Evolutionary conservation across 441 rosid genomes (phyloP).

Genomic region (Iberis amara): DNA sequence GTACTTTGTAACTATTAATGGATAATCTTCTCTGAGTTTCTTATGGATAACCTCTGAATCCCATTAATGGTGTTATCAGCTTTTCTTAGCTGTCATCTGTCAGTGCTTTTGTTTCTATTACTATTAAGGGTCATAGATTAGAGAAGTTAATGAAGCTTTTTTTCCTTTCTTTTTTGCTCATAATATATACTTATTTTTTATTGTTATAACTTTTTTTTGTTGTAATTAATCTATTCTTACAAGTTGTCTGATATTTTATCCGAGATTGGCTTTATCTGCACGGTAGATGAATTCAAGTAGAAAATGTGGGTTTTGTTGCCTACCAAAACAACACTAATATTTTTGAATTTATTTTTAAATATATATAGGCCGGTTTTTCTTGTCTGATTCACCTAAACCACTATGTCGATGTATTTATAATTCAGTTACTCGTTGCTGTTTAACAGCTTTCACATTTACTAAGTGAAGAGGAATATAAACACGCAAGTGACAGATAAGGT

Average conservation of each 20-base stretch:
- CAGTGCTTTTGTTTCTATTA: conserved; percentile 19
- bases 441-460: conserved; percentile 20
- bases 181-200: neutral
- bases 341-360: too few relatives aligned
- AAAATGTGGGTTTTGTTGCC: conserved; percentile 6
- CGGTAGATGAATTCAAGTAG: neutral
- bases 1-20: neutral
- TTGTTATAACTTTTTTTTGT: neutral
- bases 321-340: too few relatives aligned
- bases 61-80: conserved; percentile 23
- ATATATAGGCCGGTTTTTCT: too few relatives aligned
- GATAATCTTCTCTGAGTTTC: conserved; percentile 8
- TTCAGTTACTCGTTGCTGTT: conserved; percentile 1
- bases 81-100: conserved; percentile 20
- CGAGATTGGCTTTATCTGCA: neutral
- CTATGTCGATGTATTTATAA: neutral
- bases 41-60: conserved; percentile 22
- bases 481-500: conserved; percentile 1
- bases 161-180: too few relatives aligned
- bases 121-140: conserved; percentile 9
- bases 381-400: conserved; percentile 7
- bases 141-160: conserved; percentile 23
- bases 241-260: neutral
- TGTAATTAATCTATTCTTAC: neutral
- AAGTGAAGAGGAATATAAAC: conserved; percentile 5